Evolutionary conservation across 768 basidiomycete genomes (phyloP), one percentile per base, ranked within the genome.

Genomic region (Pleurotus sapidus): DNA sequence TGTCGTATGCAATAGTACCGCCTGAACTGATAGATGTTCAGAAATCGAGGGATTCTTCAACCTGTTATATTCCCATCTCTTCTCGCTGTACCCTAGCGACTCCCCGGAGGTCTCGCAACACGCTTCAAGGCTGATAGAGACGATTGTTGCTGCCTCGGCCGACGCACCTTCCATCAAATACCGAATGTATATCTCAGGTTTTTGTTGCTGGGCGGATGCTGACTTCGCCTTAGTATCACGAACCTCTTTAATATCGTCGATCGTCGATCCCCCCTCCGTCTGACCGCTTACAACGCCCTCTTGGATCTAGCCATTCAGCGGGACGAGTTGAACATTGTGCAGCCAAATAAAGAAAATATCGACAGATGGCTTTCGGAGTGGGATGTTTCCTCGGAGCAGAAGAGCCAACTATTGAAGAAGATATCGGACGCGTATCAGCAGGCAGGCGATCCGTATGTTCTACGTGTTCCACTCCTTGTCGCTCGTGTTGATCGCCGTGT

Each of bases 31-130:
- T 27, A 27, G 54, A 30, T 18, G 20, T 67, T 9, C 8, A 90
- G 88, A 94, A 73, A 84, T 86, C 60, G 91, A 93, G 73, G 92
- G 92, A 17, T 93, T 93, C 70, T 93, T 92, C 78, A 93, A 93
- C 70, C 78, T 93, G 34, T 67, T 93, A 43, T 88, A 83, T 64
- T 81, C 91, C 2, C 89, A 93, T 72, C 66, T 92, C 39, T 79
- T 89, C 61, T 70, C 79, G 8, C 72, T 89, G 23, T 87, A 83
- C 71, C 70, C 83, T 5, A 59, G 72, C 47, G 78, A 83, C 56
- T 79, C 84, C 4, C 67, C 81, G 15, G 84, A 87, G 68, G 76
- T 76, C n/a, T 82, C 74, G 64, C 68, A 77, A 53, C 79, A 80
- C 62, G 64, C 87, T 45, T 65, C 70, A 14, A 66, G 72, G 25